Evolutionary conservation across 345 rosid species (phyloP), one percentile per base, ranked within the genome.

Genomic region (Brassica carinata): DNA sequence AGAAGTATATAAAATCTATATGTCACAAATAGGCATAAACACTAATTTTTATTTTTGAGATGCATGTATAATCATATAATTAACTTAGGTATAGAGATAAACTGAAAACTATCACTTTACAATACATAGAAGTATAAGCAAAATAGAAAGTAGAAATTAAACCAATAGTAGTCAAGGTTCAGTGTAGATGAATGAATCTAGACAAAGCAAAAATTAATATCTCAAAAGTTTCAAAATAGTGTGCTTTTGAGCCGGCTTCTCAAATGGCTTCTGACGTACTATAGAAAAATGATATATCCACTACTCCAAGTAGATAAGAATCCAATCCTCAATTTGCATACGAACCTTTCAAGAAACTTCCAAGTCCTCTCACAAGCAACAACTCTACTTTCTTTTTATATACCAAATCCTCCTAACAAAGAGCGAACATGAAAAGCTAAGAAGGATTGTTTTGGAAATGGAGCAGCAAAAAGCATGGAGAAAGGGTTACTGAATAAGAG

Each of bases 401-500:
- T 9, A 59, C 9, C 64, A 19, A 45, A n/a, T 53, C 5, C 1
- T 5, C 17, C 61, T 5, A 13, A 2, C 27, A 9, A 1, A 69
- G 1, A 45, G 43, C 2, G 48, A 10, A 40, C 48, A 40, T 8
- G 7, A 11, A 3, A 17, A 4, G n/a, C 4, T 4, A 4, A 23
- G 5, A 14, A 57, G 17, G 38, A 18, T 2, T 62, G 8, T 19
- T 58, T 51, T 51, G 58, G 11, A 5, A 31, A 80, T 75, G 83
- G 79, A 80, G 4, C 57, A 68, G 40, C 76, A 81, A 55, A 75
- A 7, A 81, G 83, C 61, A 81, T 81, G 79, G 76, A 75, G 27
- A 81, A 64, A 64, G 83, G 83, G 38, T 71, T 81, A 64, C 63
- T 81, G 17, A 81, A 72, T 10, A 81, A 80, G 71, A 80, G 72